Evolutionary conservation across 1,139 yeast species (phyloP).

Genomic region (Diutina mesorugosa): DNA sequence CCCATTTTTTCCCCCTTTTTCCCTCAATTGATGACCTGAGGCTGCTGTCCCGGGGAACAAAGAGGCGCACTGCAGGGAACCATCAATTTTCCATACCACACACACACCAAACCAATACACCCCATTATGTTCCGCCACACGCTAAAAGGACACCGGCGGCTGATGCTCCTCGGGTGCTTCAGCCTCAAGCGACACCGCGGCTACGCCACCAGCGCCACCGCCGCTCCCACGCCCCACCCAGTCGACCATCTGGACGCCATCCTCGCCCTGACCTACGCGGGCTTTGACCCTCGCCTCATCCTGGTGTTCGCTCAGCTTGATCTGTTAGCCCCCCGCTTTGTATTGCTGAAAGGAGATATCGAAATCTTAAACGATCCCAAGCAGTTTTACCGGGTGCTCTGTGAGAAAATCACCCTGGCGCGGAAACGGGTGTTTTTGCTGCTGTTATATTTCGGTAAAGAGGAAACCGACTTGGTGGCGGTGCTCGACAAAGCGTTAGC

Average conservation of each 20-base stretch:
- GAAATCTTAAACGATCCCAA: conserved; percentile 53
- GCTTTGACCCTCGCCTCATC: background rate
- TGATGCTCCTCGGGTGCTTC: background rate
- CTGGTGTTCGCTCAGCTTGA: conserved; percentile 42
- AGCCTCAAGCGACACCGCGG: background rate
- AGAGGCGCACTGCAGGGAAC: no score
- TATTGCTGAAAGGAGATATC: conserved; percentile 45
- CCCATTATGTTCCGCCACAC: background rate
- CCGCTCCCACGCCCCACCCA: background rate
- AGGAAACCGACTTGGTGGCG: conserved; percentile 62
- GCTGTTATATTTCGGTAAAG: conserved; percentile 75
- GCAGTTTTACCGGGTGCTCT: conserved; percentile 54
- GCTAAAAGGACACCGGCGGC: background rate
- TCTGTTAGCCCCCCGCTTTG: conserved; percentile 59
- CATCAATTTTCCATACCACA: background rate
- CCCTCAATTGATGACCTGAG: no score
- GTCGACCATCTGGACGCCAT: background rate
- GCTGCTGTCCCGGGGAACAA: no score
- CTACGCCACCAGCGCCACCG: background rate
- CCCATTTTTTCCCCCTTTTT: no score
- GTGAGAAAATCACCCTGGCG: conserved; percentile 39
- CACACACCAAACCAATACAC: background rate
- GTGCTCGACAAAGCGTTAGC: conserved; percentile 46
- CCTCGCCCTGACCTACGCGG: background rate
- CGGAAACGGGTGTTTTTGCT: conserved; percentile 63